Conservation (phyloP, 2,329 filamentous ascomycete species). For the Clarireedia paspali region DNA sequence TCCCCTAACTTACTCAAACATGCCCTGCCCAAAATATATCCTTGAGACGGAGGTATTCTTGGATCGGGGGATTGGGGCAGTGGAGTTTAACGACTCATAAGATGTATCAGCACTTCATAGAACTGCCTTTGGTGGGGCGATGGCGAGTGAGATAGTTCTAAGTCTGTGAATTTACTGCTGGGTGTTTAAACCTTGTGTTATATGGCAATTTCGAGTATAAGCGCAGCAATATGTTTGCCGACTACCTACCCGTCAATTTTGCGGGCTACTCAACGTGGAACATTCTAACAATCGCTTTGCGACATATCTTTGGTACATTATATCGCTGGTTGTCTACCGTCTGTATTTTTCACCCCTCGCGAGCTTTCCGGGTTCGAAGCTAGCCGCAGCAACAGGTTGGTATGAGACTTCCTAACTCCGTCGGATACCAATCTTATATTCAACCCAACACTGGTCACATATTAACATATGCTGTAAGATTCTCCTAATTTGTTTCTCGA, state of each 20-base stretch:
- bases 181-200: too few species aligned
- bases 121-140: too few species aligned
- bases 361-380: constrained; percentile 1
- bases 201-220: too few species aligned
- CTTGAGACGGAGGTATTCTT: too few species aligned
- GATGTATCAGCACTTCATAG: too few species aligned
- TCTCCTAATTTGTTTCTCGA: neutral
- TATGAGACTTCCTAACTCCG: neutral
- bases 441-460: neutral
- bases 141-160: too few species aligned
- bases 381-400: neutral
- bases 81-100: too few species aligned
- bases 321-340: neutral
- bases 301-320: neutral
- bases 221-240: too few species aligned
- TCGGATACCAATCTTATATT: neutral
- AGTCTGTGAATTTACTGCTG: too few species aligned
- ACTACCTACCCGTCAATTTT: neutral
- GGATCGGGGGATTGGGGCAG: too few species aligned
- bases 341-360: neutral
- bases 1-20: too few species aligned
- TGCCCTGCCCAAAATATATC: too few species aligned
- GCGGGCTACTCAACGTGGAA: neutral
- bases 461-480: neutral
- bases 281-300: neutral